Percentiles rank a stretch among this genome's conserved stretches.
Evolutionary conservation across 352 stramenopile genomes (phyloP).

Genomic region (Globisporangium lucens): DNA sequence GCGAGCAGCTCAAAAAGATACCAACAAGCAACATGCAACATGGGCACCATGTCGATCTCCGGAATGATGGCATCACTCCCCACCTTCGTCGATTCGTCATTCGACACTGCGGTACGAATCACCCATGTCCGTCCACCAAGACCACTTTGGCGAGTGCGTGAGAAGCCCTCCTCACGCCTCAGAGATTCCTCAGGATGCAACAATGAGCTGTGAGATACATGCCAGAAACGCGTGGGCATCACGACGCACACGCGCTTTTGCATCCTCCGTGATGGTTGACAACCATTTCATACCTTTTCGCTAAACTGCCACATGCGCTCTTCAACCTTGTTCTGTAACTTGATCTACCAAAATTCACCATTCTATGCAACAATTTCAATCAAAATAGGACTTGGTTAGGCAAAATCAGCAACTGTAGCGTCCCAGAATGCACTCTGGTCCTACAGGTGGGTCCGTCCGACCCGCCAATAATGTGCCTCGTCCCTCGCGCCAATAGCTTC

Average conservation of each 20-base stretch:
- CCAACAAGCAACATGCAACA: neutral
- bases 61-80: neutral
- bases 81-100: neutral
- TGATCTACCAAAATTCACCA: neutral
- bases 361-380: neutral
- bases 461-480: neutral
- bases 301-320: neutral
- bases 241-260: neutral
- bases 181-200: too few species aligned
- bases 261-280: neutral
- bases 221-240: neutral
- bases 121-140: neutral
- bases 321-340: neutral
- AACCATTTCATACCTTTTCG: constrained; percentile 1
- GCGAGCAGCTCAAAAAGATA: neutral
- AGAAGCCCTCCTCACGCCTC: too few species aligned
- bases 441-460: neutral
- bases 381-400: neutral
- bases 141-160: too few species aligned
- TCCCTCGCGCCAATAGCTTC: neutral
- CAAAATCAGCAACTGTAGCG: neutral
- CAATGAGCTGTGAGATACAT: too few species aligned
- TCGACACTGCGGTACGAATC: neutral
- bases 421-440: neutral
- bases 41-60: neutral